phyloP scores from a whole-genome alignment of 2,329 filamentous ascomycete species.

The Trichoderma semiorbis region DNA sequence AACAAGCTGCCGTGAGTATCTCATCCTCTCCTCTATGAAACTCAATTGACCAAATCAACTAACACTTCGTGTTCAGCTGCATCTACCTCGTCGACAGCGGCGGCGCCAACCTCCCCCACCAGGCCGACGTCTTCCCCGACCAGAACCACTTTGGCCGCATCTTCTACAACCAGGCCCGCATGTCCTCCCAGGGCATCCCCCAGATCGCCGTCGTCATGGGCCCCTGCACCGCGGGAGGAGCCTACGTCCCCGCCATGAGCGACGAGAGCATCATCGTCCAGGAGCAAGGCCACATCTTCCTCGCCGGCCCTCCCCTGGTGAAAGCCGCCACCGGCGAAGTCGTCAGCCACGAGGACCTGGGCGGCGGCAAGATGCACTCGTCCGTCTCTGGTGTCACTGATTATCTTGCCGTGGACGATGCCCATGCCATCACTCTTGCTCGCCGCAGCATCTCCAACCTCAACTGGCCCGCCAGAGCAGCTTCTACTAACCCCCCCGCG shows the following conservation, averaged over 20 bases:
- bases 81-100: slow-evolving; percentile 97
- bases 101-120: slow-evolving; percentile 90
- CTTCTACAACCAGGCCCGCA: slow-evolving; percentile 96
- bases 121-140: slow-evolving; percentile 94
- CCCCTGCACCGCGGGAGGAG: slow-evolving; percentile 90
- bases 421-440: slow-evolving; percentile 83
- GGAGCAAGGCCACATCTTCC: slow-evolving; percentile 94
- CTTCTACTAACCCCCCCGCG: slow-evolving; percentile 35
- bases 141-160: slow-evolving; percentile 93
- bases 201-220: slow-evolving; percentile 97
- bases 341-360: slow-evolving; percentile 85
- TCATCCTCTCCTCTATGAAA: too few relatives aligned
- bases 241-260: slow-evolving; percentile 95
- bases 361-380: slow-evolving; percentile 84
- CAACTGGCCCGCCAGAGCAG: slow-evolving; percentile 68
- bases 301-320: slow-evolving; percentile 89
- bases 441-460: slow-evolving; percentile 81
- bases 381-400: slow-evolving; percentile 91
- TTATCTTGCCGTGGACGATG: slow-evolving; percentile 91
- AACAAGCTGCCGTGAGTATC: slow-evolving; percentile 69
- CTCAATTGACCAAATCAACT: neutral
- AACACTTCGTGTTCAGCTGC: too few relatives aligned
- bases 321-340: slow-evolving; percentile 94
- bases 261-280: slow-evolving; percentile 97
- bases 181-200: slow-evolving; percentile 84